Base-by-base conservation (phyloP, 129 eudicot genomes). In the Centaurea solstitialis region DNA sequence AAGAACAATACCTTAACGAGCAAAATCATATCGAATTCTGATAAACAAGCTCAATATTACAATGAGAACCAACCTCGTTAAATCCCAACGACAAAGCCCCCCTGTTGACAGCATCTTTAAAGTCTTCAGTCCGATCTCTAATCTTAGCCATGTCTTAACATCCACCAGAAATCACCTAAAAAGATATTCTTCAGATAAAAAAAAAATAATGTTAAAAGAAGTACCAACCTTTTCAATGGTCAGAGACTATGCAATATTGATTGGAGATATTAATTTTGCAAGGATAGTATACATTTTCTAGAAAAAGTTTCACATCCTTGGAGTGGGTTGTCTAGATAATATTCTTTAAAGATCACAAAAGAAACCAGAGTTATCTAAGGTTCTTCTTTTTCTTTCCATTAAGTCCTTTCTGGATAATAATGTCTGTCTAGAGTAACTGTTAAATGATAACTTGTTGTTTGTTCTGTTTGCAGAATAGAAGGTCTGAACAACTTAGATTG, bases 121-220 rank as follows among this genome's bases (percentile, higher is more conserved):
- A 93, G 87, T 96, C 99, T 86, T 96, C 99, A 72, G 92, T 93
- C 69, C 95, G 79, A 77, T 96, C 95, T 84, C 92, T 93, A 71
- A 83, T 77, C 87, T 88, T 96, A 59, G 97, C 88, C 99, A 96
- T 94, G 79, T 70, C 69, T 72, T 80, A 61, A 9, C 62, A 75
- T 79, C 72, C 81, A 69, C 68, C 74, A 62, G 39, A 22, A 43
- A 75, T 80, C 74, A 76, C 69, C 74, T 75, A 61, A 18, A 37
- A 8, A 35, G 37, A 41, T 6, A 45, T 47, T 10, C 8, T 82
- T 38, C 20, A 10, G 0, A 57, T 76, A 50, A 4, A 70, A 70
- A 81, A 70, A 17, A 26, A 82, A 75, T 33, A 5, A 22, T 57
- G 68, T 76, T 26, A 81, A 26, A 75, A 75, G 24, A 45, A 13